Percentiles rank a stretch among this genome's conserved stretches.
Conservation (phyloP, 768 basidiomycete genomes). For the Dendrothele bispora region DNA sequence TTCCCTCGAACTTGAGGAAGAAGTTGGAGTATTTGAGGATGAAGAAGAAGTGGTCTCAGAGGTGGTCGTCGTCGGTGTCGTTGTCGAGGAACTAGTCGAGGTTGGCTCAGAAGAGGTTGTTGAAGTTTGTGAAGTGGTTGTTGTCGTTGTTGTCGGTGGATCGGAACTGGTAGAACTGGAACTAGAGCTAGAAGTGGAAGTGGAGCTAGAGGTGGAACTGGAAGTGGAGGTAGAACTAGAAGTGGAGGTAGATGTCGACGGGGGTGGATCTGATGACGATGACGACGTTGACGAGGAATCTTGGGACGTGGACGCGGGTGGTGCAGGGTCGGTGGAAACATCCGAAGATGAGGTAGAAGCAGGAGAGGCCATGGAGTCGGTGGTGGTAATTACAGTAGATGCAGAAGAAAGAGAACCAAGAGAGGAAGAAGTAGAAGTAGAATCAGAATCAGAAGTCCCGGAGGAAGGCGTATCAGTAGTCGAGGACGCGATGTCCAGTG, state of each 20-base stretch:
- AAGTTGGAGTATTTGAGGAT: constrained; percentile 14
- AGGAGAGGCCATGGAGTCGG: constrained; percentile 9
- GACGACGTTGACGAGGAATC: constrained; percentile 19
- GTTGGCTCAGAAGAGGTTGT: constrained; percentile 9
- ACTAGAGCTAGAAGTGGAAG: constrained; percentile 17
- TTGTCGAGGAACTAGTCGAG: constrained; percentile 3
- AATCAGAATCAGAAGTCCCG: constrained; percentile 11
- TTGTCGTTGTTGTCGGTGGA: constrained; percentile 11
- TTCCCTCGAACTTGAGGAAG: not conserved
- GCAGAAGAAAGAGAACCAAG: constrained; percentile 14
- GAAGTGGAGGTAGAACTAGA: constrained; percentile 15
- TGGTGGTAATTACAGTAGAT: not conserved
- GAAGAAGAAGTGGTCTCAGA: not conserved
- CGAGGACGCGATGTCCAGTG: no score
- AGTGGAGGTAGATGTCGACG: constrained; percentile 15
- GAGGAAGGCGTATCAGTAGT: not conserved
- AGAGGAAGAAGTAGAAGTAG: constrained; percentile 16
- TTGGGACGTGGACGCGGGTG: no score
- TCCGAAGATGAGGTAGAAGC: constrained; percentile 11
- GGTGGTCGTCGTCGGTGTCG: constrained; percentile 2
- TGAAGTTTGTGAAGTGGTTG: constrained; percentile 12
- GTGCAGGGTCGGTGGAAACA: no score
- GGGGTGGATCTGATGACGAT: constrained; percentile 19
- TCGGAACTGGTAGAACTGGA: constrained; percentile 12
- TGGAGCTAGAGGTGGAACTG: constrained; percentile 15